These are phyloP conservation scores for Arxiozyma heterogenica DNA, from an alignment of 1,139 yeast genomes.

Conservation along the genomic window DNA sequence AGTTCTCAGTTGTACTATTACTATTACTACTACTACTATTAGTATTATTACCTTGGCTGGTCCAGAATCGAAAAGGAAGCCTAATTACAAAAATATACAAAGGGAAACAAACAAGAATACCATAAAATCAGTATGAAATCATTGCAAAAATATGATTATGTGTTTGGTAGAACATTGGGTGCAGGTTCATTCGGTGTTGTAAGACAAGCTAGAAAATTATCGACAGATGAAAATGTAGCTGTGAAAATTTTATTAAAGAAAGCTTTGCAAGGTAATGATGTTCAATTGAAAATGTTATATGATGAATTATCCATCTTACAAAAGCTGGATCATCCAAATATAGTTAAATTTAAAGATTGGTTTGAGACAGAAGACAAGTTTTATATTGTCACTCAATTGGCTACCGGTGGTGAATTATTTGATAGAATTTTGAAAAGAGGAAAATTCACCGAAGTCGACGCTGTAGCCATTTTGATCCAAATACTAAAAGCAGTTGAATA, in stretches of 20 bases:
- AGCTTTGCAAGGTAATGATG: slow-evolving; percentile 66
- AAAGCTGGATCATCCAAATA: slow-evolving; percentile 65
- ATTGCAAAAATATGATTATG: slow-evolving; percentile 36
- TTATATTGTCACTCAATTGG: slow-evolving; percentile 65
- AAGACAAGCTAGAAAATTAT: slow-evolving; percentile 55
- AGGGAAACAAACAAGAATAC: neutral
- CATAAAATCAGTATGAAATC: neutral
- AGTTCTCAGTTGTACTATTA: no score
- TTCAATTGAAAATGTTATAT: slow-evolving; percentile 43
- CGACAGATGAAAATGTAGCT: slow-evolving; percentile 67
- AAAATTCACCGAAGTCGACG: slow-evolving; percentile 77
- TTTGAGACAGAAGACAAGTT: slow-evolving; percentile 76
- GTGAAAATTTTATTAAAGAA: slow-evolving; percentile 77
- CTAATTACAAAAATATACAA: neutral
- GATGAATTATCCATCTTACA: slow-evolving; percentile 68
- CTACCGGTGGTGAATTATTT: slow-evolving; percentile 87
- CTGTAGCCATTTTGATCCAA: slow-evolving; percentile 59
- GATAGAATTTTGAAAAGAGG: slow-evolving; percentile 73
- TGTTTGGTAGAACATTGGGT: slow-evolving; percentile 73
- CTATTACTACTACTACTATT: no score
- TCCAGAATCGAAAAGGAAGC: neutral
- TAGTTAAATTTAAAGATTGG: slow-evolving; percentile 79
- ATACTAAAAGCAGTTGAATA: slow-evolving; percentile 66
- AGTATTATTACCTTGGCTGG: neutral
- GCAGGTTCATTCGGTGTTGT: slow-evolving; percentile 92